Percentiles rank a stretch among this genome's conserved stretches.
These are phyloP conservation scores for Umbilicus rupestris DNA, from an alignment of 164 flowering plant genomes.

Conservation along the genomic window DNA sequence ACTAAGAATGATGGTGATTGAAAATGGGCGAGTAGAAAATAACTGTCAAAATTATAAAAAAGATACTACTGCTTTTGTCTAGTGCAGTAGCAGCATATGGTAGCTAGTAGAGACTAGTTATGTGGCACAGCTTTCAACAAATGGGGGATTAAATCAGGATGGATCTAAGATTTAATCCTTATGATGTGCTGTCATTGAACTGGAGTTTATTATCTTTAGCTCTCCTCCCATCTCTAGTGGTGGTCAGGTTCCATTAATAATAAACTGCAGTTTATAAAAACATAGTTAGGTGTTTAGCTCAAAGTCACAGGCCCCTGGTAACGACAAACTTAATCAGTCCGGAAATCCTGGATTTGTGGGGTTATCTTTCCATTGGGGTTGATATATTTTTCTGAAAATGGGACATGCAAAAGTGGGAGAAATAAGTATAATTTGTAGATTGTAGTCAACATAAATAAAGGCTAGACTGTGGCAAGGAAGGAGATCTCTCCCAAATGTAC, in stretches of 20 bases:
- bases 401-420: not conserved
- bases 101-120: not conserved
- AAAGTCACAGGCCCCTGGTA: not conserved
- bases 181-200: not conserved
- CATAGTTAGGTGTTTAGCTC: not conserved
- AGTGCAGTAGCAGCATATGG: not conserved
- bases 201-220: too few relatives aligned
- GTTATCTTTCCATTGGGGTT: not conserved
- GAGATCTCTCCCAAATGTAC: too few relatives aligned
- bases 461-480: too few relatives aligned
- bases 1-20: too few relatives aligned
- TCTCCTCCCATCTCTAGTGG: not conserved
- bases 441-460: not conserved
- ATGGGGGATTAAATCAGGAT: too few relatives aligned
- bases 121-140: not conserved
- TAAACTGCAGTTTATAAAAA: too few relatives aligned
- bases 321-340: not conserved
- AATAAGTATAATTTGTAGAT: not conserved
- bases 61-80: not conserved
- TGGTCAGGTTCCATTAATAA: not conserved
- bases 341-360: conserved; percentile 7
- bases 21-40: too few relatives aligned
- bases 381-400: not conserved
- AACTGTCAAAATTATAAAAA: too few relatives aligned
- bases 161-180: conserved; percentile 6